phyloP scores from a whole-genome alignment of 306 rosid genomes.

The Dalbergia cochinchinensis region DNA sequence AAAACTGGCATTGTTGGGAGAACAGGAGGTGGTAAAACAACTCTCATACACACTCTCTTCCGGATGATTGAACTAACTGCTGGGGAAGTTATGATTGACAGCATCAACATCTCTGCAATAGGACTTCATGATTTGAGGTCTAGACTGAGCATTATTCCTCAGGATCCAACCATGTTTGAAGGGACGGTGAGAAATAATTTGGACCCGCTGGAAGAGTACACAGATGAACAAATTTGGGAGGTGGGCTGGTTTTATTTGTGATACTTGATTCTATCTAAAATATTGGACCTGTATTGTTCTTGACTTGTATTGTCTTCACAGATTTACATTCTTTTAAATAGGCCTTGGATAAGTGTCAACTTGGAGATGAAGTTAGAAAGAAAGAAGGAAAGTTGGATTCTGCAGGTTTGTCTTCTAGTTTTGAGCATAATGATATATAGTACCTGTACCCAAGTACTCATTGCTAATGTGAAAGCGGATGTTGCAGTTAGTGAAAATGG shows the following conservation, averaged over 20 bases:
- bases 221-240: conserved; percentile 69
- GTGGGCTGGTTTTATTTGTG: conserved; percentile 41
- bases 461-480: neutral
- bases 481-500: conserved; percentile 49
- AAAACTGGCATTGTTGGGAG: conserved; percentile 69
- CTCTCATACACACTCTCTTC: conserved; percentile 65
- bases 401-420: conserved; percentile 47
- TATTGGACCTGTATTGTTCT: conserved; percentile 8
- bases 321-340: conserved; percentile 31
- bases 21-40: conserved; percentile 70
- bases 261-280: conserved; percentile 8
- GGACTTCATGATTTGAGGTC: conserved; percentile 68
- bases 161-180: conserved; percentile 69
- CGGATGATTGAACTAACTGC: conserved; percentile 54
- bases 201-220: conserved; percentile 59
- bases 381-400: conserved; percentile 73
- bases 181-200: conserved; percentile 64
- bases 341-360: conserved; percentile 78
- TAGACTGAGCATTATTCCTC: conserved; percentile 69
- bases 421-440: neutral
- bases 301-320: neutral
- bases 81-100: conserved; percentile 59
- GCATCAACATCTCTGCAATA: conserved; percentile 53
- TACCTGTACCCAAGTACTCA: no score
- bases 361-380: conserved; percentile 67